Evolutionary conservation across 1,284 basidiomycete genomes (phyloP).

Genomic region (Phellopilus nigrolimitatus): DNA sequence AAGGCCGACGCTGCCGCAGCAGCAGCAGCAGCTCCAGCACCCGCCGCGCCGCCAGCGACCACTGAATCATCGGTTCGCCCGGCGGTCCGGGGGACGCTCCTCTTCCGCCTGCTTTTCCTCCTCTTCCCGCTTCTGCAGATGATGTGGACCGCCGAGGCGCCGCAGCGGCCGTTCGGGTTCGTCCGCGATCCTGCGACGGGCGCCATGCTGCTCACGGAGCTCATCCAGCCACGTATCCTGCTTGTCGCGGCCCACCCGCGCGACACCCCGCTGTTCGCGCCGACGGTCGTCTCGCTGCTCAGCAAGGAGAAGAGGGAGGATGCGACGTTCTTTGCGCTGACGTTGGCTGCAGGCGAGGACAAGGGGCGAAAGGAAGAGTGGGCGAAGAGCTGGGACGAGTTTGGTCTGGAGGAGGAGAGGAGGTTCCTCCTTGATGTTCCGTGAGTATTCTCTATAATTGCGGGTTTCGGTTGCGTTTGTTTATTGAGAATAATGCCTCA

Average conservation of each 20-base stretch:
- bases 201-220: neutral
- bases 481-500: neutral
- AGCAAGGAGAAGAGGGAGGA: constrained; percentile 3
- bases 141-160: constrained; percentile 17
- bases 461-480: neutral
- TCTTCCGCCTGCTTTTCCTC: constrained; percentile 13
- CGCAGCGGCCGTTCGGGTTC: constrained; percentile 11
- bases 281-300: constrained; percentile 9
- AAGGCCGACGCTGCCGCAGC: neutral
- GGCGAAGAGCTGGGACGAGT: neutral
- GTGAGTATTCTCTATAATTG: constrained; percentile 5
- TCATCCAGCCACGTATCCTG: constrained; percentile 17
- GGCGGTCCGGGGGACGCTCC: neutral
- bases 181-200: constrained; percentile 10
- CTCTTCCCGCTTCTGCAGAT: constrained; percentile 14
- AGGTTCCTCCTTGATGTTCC: constrained; percentile 13
- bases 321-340: constrained; percentile 6
- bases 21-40: neutral
- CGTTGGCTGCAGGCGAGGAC: neutral
- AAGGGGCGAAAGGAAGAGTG: constrained; percentile 11
- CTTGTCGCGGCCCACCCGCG: constrained; percentile 10
- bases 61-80: neutral
- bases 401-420: constrained; percentile 10
- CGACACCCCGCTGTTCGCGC: constrained; percentile 8
- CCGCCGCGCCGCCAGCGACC: neutral